A percentile compares a stretch with the other conserved stretches of the same genome.
These are phyloP conservation scores for Arachnopeziza araneosa DNA, from an alignment of 2,329 filamentous ascomycete species.

Conservation along the genomic window DNA sequence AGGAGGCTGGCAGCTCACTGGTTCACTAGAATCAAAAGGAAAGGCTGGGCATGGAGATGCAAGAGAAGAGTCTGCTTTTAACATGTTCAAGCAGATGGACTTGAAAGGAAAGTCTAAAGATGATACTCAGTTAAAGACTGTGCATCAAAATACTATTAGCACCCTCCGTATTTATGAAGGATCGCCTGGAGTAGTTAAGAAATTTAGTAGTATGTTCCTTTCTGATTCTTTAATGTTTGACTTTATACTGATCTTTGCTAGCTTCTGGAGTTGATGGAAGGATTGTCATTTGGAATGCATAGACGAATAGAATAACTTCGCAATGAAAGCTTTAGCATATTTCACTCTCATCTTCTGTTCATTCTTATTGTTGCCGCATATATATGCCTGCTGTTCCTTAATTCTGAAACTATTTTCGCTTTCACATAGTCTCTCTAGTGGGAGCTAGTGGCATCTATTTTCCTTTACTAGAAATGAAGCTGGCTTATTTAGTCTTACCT, in stretches of 20 bases:
- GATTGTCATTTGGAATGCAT: conserved; percentile 71
- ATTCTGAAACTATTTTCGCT: neutral
- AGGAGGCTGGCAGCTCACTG: conserved; percentile 76
- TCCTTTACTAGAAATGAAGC: neutral
- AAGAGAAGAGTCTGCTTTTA: conserved; percentile 86
- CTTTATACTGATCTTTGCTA: conserved; percentile 34
- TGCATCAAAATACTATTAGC: conserved; percentile 94
- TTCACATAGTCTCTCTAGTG: neutral
- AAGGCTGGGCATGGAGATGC: conserved; percentile 41
- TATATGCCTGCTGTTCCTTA: neutral
- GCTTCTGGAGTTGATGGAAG: conserved; percentile 79
- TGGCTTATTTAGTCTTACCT: neutral
- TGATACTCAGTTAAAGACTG: conserved; percentile 89
- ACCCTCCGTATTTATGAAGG: conserved; percentile 74
- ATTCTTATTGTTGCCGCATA: neutral
- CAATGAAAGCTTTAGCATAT: neutral
- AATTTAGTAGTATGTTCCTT: conserved; percentile 75
- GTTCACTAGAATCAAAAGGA: conserved; percentile 70
- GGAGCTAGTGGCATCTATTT: neutral
- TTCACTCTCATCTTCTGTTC: neutral
- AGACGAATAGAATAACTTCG: conserved; percentile 27
- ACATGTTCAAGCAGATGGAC: conserved; percentile 99
- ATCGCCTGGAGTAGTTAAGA: conserved; percentile 57
- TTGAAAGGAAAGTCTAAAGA: conserved; percentile 88
- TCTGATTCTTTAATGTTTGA: conserved; percentile 19